Base-by-base conservation (phyloP, 768 basidiomycete species). In the Chalciporus chontae region DNA sequence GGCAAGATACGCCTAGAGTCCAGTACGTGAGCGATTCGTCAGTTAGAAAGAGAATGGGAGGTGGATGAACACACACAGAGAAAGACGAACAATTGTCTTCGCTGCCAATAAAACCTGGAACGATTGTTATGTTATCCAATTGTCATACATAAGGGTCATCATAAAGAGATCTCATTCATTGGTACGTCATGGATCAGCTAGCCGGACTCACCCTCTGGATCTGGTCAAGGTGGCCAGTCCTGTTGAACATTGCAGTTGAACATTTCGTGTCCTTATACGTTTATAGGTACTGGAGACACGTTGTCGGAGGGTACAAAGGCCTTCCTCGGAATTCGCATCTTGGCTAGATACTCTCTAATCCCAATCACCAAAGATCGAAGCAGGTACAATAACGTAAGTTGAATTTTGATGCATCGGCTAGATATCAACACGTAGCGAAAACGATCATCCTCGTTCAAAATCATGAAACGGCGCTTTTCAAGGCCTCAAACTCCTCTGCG, bases 331-430 rank as follows among this genome's bases (percentile, higher is more conserved):
- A 15, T n/a, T 36, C 34, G 34, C n/a, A 36, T 36, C 34, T 15
- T 36, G 15, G 34, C 34, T n/a, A 36, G 34, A 36, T 36, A n/a
- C 34, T 15, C 34, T 2, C 34, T 36, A 36, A 36, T 15, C 34
- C 34, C 34, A 36, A 32, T 32, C 14, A 32, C 32, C 1, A 32
- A 32, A 15, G 8, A 36, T 36, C 34, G 34, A n/a, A 36, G 2
- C 15, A n/a, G 34, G 34, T 15, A 36, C 4, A n/a, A 50, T 63
- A 45, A 64, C 61, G 61, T 65, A 67, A 63, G 27, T 40, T 9
- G 10, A 45, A 54, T 51, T 53, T 47, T 61, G 62, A 55, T 53
- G 31, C 51, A 41, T 55, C 63, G 59, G 56, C 62, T 65, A 62
- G 62, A 67, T 66, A 52, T 52, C 31, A 40, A 29, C 37, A 41